Evolutionary conservation across 2,329 filamentous ascomycete genomes (phyloP).

Genomic region (Exserohilum rostratum): DNA sequence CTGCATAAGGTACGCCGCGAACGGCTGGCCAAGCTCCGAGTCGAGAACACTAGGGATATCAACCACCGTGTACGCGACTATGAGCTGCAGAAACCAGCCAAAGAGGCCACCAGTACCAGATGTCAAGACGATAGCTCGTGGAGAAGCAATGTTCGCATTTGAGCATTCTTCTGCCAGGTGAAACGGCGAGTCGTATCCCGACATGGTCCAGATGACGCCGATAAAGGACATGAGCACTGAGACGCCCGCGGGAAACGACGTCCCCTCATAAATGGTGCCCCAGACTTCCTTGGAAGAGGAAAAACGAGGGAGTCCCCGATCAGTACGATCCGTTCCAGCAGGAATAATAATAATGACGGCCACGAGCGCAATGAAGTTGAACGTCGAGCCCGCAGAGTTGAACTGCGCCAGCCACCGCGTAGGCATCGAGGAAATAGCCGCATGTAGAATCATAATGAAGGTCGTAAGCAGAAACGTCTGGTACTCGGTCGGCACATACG

Average conservation of each 20-base stretch:
- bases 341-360: conserved; percentile 73
- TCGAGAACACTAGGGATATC: conserved; percentile 65
- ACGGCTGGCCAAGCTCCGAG: conserved; percentile 71
- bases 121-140: conserved; percentile 74
- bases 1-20: conserved; percentile 72
- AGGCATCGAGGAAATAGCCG: conserved; percentile 70
- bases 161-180: conserved; percentile 78
- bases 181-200: conserved; percentile 72
- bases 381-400: conserved; percentile 71
- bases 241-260: conserved; percentile 70
- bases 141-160: conserved; percentile 72
- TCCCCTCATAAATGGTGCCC: conserved; percentile 69
- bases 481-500: conserved; percentile 68
- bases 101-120: conserved; percentile 68
- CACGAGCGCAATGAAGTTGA: conserved; percentile 72
- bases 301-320: conserved; percentile 64
- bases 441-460: conserved; percentile 71
- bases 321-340: conserved; percentile 58
- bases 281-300: conserved; percentile 65
- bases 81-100: conserved; percentile 75
- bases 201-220: conserved; percentile 72
- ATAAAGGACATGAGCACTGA: conserved; percentile 75
- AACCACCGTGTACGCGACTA: conserved; percentile 73
- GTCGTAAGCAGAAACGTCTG: conserved; percentile 72
- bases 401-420: conserved; percentile 73